A percentile compares a stretch with the other conserved stretches of the same genome.
phyloP scores from a whole-genome alignment of 2,329 filamentous ascomycete genomes.

The Helotiales sp. region DNA sequence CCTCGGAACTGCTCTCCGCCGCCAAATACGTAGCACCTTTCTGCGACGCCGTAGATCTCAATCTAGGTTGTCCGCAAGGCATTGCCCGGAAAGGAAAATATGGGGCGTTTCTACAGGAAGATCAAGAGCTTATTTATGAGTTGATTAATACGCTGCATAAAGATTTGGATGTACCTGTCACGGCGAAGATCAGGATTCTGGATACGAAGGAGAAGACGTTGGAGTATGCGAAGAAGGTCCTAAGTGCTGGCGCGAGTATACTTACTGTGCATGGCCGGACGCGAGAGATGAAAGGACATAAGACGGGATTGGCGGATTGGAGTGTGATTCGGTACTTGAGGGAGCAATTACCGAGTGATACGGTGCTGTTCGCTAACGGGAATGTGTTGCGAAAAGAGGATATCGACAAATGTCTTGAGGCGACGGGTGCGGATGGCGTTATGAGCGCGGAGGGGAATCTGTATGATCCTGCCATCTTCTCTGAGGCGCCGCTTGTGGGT shows the following conservation, averaged over 20 bases:
- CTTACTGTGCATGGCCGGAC: constrained; percentile 89
- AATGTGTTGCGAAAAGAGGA: constrained; percentile 86
- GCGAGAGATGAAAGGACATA: constrained; percentile 93
- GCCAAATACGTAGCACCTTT: constrained; percentile 80
- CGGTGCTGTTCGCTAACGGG: constrained; percentile 95
- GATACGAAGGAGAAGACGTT: constrained; percentile 87
- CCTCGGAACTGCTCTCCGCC: constrained; percentile 78
- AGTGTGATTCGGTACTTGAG: constrained; percentile 79
- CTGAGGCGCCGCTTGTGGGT: constrained; percentile 64
- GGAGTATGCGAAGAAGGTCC: constrained; percentile 84
- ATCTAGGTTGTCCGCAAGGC: constrained; percentile 93
- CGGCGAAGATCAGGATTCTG: constrained; percentile 90
- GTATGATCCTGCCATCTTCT: constrained; percentile 88
- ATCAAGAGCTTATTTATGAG: constrained; percentile 81
- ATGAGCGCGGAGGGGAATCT: constrained; percentile 98
- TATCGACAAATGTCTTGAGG: constrained; percentile 75
- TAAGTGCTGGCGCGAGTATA: constrained; percentile 88
- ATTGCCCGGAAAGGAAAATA: constrained; percentile 92
- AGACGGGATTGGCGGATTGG: constrained; percentile 95
- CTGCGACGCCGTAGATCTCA: constrained; percentile 95
- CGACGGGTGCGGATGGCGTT: constrained; percentile 86
- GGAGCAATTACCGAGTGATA: constrained; percentile 81
- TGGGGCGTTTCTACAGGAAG: constrained; percentile 92
- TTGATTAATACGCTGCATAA: constrained; percentile 84
- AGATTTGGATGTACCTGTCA: constrained; percentile 81